These are phyloP conservation scores for Didymella pinodella DNA, from an alignment of 2,329 filamentous ascomycete genomes.

Conservation along the genomic window DNA sequence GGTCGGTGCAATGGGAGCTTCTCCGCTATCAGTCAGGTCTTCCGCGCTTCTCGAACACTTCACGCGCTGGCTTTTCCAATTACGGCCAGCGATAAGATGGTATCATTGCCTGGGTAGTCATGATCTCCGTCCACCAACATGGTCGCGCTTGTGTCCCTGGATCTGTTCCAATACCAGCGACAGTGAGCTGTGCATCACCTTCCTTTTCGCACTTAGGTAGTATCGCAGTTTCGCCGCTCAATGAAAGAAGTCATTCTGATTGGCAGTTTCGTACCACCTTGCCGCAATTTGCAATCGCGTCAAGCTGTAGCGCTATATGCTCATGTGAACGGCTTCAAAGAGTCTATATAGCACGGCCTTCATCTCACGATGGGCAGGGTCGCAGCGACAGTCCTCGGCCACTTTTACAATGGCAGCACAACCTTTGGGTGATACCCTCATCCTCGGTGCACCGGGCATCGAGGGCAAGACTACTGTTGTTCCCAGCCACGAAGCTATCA, in stretches of 20 bases:
- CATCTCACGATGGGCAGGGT: background rate
- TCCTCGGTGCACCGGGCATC: conserved; percentile 21
- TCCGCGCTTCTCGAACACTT: conserved; percentile 8
- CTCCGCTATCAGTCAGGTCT: conserved; percentile 1
- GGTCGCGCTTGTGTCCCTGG: background rate
- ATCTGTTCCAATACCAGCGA: conserved; percentile 1
- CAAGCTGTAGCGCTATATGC: conserved; percentile 5
- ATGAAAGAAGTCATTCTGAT: conserved; percentile 6
- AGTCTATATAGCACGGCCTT: background rate
- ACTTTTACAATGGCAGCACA: conserved; percentile 22
- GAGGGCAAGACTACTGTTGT: conserved; percentile 22
- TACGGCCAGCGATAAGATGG: background rate
- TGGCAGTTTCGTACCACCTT: conserved; percentile 8
- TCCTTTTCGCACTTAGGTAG: conserved; percentile 21
- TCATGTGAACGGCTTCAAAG: background rate
- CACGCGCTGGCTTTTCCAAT: background rate
- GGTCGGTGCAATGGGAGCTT: background rate
- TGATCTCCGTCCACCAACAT: background rate
- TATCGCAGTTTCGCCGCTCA: conserved; percentile 2
- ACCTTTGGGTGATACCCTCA: conserved; percentile 22
- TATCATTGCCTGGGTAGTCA: background rate
- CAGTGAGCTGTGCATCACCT: conserved; percentile 11
- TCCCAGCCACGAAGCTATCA: conserved; percentile 23
- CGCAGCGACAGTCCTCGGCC: background rate
- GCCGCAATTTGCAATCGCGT: conserved; percentile 12